Evolutionary conservation across 441 rosid species (phyloP), one percentile per base, ranked within the genome.

Genomic region (Isatis lusitanica): DNA sequence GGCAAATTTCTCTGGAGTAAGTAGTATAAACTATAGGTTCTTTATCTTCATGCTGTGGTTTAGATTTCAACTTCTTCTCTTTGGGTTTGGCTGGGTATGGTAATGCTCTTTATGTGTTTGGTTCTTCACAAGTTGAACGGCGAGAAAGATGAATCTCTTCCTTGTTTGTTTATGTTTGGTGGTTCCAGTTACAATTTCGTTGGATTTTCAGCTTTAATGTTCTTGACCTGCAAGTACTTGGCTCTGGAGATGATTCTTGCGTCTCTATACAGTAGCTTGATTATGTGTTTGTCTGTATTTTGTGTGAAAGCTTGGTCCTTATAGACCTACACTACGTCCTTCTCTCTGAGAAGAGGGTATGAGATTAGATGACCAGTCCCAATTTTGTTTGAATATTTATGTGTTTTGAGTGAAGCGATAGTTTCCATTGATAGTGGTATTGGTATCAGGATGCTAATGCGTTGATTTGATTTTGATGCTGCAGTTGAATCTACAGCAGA

Each of bases 401-500:
- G 53, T 61, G 36, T 8, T 35, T 66, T 13, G 11, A 38, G 28
- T 47, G 51, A 62, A 24, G 21, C 39, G 50, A 46, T 39, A 51
- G 39, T 43, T 62, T 28, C 50, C 8, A 44, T 15, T 63, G 16
- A 70, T 58, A 17, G 42, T 46, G 43, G 15, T 39, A 40, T 40
- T 46, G 44, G 58, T 58, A 35, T 39, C 12, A 35, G 10, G 57
- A 30, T 48, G 52, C 68, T 71, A 63, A 52, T 13, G 55, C 21
- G 5, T 51, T 72, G 21, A 17, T 52, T 55, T 43, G 59, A 47
- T 61, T 82, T 35, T 73, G 66, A 57, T 81, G 76, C 36, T 77
- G 61, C 82, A 80, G 90, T 77, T 79, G 77, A 63, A 65, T 52
- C 73, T 65, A 68, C 39, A 65, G 65, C 48, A 74, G 24, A 68